These are phyloP conservation scores for Lepidium aucheri DNA, from an alignment of 345 rosid genomes.

Conservation along the genomic window DNA sequence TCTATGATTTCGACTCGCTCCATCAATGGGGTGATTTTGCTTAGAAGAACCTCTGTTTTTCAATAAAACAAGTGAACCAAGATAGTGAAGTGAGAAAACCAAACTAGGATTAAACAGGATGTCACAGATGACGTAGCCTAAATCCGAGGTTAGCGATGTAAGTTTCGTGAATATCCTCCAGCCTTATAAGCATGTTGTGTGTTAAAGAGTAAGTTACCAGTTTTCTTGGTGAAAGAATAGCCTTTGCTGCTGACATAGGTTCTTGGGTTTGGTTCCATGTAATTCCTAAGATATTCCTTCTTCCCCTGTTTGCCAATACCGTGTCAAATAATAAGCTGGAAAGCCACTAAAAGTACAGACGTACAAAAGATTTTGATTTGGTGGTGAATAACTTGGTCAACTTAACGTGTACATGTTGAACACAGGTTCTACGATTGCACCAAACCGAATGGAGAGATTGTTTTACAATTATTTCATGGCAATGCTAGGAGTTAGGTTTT, in stretches of 20 bases:
- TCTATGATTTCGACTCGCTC: slow-evolving; percentile 45
- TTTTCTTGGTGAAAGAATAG: slow-evolving; percentile 60
- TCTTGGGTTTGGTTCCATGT: slow-evolving; percentile 71
- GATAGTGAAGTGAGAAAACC: background rate
- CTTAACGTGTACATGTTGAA: background rate
- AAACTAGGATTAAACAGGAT: background rate
- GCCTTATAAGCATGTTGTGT: background rate
- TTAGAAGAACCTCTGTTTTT: slow-evolving; percentile 47
- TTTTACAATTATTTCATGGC: background rate
- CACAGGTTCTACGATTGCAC: background rate
- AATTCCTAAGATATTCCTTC: slow-evolving; percentile 71
- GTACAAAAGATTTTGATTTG: background rate
- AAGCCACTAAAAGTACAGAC: background rate
- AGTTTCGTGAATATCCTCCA: background rate
- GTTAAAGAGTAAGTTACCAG: slow-evolving; percentile 24
- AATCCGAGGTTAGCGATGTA: background rate
- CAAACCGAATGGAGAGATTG: background rate
- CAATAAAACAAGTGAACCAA: background rate
- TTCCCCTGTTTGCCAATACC: slow-evolving; percentile 41
- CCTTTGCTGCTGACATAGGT: slow-evolving; percentile 51
- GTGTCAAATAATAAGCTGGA: background rate
- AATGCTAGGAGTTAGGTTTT: background rate
- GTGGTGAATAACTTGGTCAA: background rate
- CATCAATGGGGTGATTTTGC: slow-evolving; percentile 57
- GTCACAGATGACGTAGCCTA: background rate